Percentiles rank a stretch among this genome's conserved stretches.
These are phyloP conservation scores for Sporisorium exsertum DNA, from an alignment of 1,284 basidiomycete species.

Conservation along the genomic window DNA sequence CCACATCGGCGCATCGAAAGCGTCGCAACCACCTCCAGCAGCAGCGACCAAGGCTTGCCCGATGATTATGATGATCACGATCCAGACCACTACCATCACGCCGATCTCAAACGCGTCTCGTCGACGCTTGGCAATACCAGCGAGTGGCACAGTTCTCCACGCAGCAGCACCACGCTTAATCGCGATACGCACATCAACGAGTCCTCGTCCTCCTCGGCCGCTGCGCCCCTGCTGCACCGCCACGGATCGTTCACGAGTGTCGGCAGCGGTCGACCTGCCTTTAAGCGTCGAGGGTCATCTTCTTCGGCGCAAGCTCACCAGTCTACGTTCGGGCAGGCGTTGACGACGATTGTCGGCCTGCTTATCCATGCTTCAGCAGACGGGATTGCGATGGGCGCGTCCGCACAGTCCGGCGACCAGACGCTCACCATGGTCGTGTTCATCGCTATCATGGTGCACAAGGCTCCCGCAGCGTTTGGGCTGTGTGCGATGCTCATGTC, in stretches of 20 bases:
- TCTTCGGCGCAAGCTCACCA: conserved; percentile 2
- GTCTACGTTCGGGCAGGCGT: conserved; percentile 41
- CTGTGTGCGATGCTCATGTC: conserved; percentile 66
- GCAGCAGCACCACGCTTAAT: conserved; percentile 20
- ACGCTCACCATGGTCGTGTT: conserved; percentile 63
- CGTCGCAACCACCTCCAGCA: conserved; percentile 27
- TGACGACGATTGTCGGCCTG: conserved; percentile 60
- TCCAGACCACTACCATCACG: conserved; percentile 16
- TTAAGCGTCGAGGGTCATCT: conserved; percentile 10
- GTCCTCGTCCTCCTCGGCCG: conserved; percentile 9
- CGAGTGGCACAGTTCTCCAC: conserved; percentile 25
- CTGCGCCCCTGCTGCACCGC: conserved; percentile 29
- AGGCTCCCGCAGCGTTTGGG: conserved; percentile 66
- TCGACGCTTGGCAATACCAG: conserved; percentile 2
- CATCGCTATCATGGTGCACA: conserved; percentile 67
- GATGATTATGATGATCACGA: conserved; percentile 43
- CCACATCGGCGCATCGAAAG: conserved; percentile 31
- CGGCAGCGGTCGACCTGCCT: conserved; percentile 1
- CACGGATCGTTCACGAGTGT: conserved; percentile 19
- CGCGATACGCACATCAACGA: conserved; percentile 13
- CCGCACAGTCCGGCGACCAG: conserved; percentile 49
- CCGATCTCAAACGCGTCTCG: conserved; percentile 24
- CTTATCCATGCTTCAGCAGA: conserved; percentile 66
- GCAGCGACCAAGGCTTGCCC: conserved; percentile 39
- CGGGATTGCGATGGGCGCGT: conserved; percentile 67